Evolutionary conservation across 108 stramenopile species (phyloP), one percentile per base, ranked within the genome.

Genomic region (Aurantiochytrium sp.): DNA sequence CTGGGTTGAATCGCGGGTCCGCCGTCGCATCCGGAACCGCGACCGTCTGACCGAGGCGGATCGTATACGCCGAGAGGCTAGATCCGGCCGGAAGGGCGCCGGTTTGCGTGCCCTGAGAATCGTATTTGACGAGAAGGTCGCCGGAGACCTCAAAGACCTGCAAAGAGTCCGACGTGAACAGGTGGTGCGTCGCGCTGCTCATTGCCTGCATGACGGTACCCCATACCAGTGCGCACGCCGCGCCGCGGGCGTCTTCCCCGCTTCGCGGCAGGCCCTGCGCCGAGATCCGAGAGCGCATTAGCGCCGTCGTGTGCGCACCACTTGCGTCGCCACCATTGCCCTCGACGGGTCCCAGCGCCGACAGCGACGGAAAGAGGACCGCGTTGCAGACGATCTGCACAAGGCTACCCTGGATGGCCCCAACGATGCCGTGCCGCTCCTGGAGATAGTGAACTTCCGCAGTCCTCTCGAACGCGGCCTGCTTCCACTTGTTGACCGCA

Each of bases 311-410:
- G 24, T 65, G 59, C 32, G 59, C 34, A 24, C 19, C 22, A 34
- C 34, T 30, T 27, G 8, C 34, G 8, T 65, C 27, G 8, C 32
- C 27, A 65, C n/a, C n/a, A n/a, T n/a, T n/a, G n/a, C n/a, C n/a
- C n/a, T n/a, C n/a, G n/a, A n/a, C n/a, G n/a, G n/a, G n/a, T n/a
- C n/a, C n/a, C n/a, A n/a, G 59, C 24, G 34, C 32, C 4, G 32
- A 65, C 12, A 30, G 32, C 59, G 73, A 48, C 17, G 39, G 73
- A 81, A 81, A 81, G 21, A 48, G 12, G 24, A 81, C 39, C 24
- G 73, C 73, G 45, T 81, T 81, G 73, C 73, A 81, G 12, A 81
- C 73, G 42, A 81, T 81, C 32, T 41, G 39, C 2, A 81, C 4
- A 22, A 81, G n/a, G 36, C 42, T 24, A 22, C 17, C 8, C 24